phyloP scores from a whole-genome alignment of 1,284 basidiomycete species.

The Leccinum angustisporum region DNA sequence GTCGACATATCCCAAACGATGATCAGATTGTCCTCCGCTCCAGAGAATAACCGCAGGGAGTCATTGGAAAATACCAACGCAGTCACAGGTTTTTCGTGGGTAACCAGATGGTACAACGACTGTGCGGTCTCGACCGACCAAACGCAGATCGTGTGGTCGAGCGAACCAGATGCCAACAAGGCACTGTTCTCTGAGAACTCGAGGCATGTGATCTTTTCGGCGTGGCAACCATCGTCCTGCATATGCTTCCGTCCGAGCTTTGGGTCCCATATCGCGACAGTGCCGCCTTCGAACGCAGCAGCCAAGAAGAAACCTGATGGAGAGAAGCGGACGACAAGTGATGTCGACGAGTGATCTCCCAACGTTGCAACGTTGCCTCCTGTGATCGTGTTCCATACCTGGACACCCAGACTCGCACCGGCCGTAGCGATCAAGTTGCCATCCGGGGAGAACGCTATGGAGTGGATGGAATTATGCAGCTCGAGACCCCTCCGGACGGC shows the following conservation, averaged over 20 bases:
- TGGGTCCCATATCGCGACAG: constrained; percentile 24
- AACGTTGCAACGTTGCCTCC: constrained; percentile 25
- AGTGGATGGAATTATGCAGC: constrained; percentile 12
- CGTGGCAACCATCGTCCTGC: too few species aligned
- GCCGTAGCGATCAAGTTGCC: too few species aligned
- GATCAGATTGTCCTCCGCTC: too few species aligned
- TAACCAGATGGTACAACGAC: too few species aligned
- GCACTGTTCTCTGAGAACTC: constrained; percentile 15
- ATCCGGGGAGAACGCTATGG: constrained; percentile 9
- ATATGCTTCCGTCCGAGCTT: constrained; percentile 15
- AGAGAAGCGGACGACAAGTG: constrained; percentile 30
- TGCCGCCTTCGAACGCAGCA: constrained; percentile 18
- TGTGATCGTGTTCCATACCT: constrained; percentile 24
- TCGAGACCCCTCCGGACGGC: constrained; percentile 4
- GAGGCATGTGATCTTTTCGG: too few species aligned
- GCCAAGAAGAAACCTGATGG: constrained; percentile 23
- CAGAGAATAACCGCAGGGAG: too few species aligned
- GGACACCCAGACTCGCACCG: background rate
- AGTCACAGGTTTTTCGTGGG: too few species aligned
- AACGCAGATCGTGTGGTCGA: constrained; percentile 22
- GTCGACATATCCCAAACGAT: too few species aligned
- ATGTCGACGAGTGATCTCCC: constrained; percentile 12
- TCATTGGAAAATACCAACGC: too few species aligned
- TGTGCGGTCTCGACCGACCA: constrained; percentile 20
- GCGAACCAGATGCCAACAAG: constrained; percentile 26